Base-by-base conservation (phyloP, 2,329 filamentous ascomycete species). In the Exophiala spinifera region DNA sequence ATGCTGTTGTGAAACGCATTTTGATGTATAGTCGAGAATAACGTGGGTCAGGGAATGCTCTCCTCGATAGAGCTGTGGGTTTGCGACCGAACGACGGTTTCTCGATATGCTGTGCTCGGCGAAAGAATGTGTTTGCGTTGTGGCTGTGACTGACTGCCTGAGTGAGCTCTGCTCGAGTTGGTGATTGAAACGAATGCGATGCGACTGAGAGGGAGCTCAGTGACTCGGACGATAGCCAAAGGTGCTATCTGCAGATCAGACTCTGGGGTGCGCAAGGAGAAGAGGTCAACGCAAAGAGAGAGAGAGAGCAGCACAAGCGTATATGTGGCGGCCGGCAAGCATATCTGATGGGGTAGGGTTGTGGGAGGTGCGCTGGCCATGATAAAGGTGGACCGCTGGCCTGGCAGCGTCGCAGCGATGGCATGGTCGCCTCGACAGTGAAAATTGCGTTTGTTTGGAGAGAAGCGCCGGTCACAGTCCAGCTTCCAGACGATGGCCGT, bases 191-290 rank as follows among this genome's bases (percentile, higher is more conserved):
- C 31, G 33, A 55, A 53, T 6, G 56, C 17, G 28, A 46, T 40
- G 31, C 40, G 39, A 55, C 57, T 55, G 57, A 60, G 57, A 60
- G 57, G 57, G 57, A 60, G 57, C 57, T 60, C 57, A 60, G 57
- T 19, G 40, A 49, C 53, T 60, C 57, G 57, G 49, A 54, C 57
- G 54, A 60, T 46, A 60, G 57, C 53, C 46, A 51, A 21, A 52
- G 28, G 28, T 50, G 51, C 57, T 57, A 54, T 60, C 57, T 40
- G 47, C 45, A 34, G 44, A 33, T 21, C 14, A 34, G n/a, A 36
- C 31, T 40, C 19, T 39, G 50, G 4, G 25, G 17, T 19, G 13
- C 31, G 51, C n/a, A 44, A 58, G 58, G 39, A 48, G 61, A 61
- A 15, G 59, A 64, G 39, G 58, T 62, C 47, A 57, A 61, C 13